Evolutionary conservation across 2,329 filamentous ascomycete species (phyloP).

Genomic region (Cladorrhinum sp.): DNA sequence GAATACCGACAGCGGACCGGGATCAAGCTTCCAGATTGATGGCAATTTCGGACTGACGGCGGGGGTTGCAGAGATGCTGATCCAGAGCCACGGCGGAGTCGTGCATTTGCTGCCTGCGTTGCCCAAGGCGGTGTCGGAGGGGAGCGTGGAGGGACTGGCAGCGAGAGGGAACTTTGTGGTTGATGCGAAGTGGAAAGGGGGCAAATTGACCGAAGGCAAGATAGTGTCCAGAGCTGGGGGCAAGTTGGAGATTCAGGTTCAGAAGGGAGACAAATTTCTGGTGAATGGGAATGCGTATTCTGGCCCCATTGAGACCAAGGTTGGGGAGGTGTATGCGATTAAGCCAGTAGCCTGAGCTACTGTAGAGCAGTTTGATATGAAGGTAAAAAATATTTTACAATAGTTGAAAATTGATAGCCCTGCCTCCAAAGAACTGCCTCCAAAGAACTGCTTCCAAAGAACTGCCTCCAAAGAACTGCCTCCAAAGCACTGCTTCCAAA

Average conservation of each 20-base stretch:
- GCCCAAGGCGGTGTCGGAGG: conserved; percentile 6
- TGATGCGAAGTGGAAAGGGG: conserved; percentile 10
- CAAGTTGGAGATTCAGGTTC: neutral
- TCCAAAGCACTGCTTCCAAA: too few species aligned
- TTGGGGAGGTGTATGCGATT: conserved; percentile 2
- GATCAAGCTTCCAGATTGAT: conserved; percentile 46
- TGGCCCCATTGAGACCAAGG: neutral
- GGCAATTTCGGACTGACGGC: conserved; percentile 48
- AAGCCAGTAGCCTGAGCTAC: neutral
- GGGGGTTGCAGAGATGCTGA: conserved; percentile 43
- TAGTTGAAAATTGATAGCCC: too few species aligned
- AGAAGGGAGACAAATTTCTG: neutral
- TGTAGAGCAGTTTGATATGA: neutral
- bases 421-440: too few species aligned
- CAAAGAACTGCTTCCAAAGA: too few species aligned
- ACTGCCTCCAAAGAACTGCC: too few species aligned
- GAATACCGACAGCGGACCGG: conserved; percentile 29
- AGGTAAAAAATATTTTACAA: neutral
- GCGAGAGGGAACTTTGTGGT: conserved; percentile 20
- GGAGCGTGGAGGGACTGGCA: conserved; percentile 10
- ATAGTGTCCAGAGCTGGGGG: conserved; percentile 1
- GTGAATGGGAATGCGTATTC: conserved; percentile 1
- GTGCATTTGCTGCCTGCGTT: conserved; percentile 19
- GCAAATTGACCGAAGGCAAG: conserved; percentile 2
- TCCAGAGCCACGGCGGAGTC: conserved; percentile 34